phyloP scores from a whole-genome alignment of 31 red algal genomes.

The Endocladia muricata region DNA sequence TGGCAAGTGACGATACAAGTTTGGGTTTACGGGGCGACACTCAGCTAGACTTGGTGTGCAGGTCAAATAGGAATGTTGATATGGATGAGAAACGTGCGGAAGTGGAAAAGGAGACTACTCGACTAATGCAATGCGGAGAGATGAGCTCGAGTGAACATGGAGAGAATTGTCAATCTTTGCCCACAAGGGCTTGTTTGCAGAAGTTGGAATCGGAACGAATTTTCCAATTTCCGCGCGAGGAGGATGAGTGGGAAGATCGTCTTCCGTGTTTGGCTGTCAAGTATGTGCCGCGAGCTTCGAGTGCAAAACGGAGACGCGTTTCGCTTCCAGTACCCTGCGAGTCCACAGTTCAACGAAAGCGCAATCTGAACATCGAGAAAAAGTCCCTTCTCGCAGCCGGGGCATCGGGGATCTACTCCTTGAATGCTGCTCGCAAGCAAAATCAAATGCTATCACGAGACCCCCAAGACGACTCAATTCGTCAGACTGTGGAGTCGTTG shows the following conservation, averaged over 20 bases:
- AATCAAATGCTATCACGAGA: background rate
- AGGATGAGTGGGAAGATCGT: background rate
- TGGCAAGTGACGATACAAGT: background rate
- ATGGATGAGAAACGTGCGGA: background rate
- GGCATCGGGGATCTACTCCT: background rate
- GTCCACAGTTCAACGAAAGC: background rate
- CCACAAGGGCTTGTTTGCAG: too few relatives aligned
- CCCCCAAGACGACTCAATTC: background rate
- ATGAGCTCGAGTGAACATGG: too few relatives aligned
- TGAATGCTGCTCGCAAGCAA: background rate
- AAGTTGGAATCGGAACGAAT: too few relatives aligned
- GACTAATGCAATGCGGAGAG: background rate
- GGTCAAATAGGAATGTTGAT: background rate
- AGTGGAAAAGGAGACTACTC: background rate
- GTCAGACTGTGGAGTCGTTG: background rate
- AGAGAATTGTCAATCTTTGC: too few relatives aligned
- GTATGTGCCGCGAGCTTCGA: background rate
- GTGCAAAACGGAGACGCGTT: background rate
- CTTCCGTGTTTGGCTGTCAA: background rate
- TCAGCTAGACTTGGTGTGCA: background rate
- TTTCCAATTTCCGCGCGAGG: slow-evolving; percentile 5
- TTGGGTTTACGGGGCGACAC: background rate
- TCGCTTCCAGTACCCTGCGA: background rate
- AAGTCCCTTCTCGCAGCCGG: slow-evolving; percentile 6
- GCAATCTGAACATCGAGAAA: background rate